phyloP scores from a whole-genome alignment of 805 yeast species.

The Wickerhamiella qilinensis region DNA sequence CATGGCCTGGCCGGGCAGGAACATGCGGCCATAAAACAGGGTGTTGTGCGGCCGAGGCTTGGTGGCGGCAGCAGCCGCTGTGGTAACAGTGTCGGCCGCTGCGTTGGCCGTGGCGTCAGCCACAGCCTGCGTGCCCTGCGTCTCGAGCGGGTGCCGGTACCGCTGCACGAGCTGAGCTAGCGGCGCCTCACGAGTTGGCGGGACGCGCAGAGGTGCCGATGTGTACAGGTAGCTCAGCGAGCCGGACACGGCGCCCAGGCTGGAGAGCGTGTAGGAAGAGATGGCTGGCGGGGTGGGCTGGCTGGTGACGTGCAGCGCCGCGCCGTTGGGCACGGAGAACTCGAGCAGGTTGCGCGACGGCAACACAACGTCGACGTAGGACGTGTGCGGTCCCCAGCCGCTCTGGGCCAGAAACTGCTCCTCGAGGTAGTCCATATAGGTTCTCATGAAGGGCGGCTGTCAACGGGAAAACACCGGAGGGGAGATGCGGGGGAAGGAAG shows the following conservation, averaged over 20 bases:
- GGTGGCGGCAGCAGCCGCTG: not conserved
- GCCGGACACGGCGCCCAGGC: slow-evolving; percentile 52
- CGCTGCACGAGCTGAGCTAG: slow-evolving; percentile 13
- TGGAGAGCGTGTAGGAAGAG: slow-evolving; percentile 55
- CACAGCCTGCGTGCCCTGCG: slow-evolving; percentile 2
- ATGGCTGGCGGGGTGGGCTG: slow-evolving; percentile 55
- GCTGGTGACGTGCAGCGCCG: slow-evolving; percentile 49
- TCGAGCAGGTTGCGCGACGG: slow-evolving; percentile 36
- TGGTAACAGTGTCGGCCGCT: not conserved
- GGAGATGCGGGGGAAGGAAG: no score
- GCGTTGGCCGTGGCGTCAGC: slow-evolving; percentile 1
- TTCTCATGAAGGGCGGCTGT: slow-evolving; percentile 33
- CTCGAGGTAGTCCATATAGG: slow-evolving; percentile 77
- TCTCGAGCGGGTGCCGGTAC: slow-evolving; percentile 7
- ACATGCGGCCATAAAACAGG: slow-evolving; percentile 70
- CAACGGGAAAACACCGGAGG: slow-evolving; percentile 20
- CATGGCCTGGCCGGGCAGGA: slow-evolving; percentile 68
- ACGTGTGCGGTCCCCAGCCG: slow-evolving; percentile 65
- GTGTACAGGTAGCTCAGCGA: slow-evolving; percentile 70
- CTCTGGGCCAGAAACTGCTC: slow-evolving; percentile 53
- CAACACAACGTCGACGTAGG: slow-evolving; percentile 48
- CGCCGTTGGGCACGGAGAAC: slow-evolving; percentile 55
- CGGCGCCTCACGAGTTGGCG: slow-evolving; percentile 19
- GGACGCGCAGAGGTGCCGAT: slow-evolving; percentile 36
- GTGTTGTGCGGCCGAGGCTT: slow-evolving; percentile 15